Evolutionary conservation across 192 early-diverging fungal genomes (phyloP).

Genomic region (Coemansia reversa): DNA sequence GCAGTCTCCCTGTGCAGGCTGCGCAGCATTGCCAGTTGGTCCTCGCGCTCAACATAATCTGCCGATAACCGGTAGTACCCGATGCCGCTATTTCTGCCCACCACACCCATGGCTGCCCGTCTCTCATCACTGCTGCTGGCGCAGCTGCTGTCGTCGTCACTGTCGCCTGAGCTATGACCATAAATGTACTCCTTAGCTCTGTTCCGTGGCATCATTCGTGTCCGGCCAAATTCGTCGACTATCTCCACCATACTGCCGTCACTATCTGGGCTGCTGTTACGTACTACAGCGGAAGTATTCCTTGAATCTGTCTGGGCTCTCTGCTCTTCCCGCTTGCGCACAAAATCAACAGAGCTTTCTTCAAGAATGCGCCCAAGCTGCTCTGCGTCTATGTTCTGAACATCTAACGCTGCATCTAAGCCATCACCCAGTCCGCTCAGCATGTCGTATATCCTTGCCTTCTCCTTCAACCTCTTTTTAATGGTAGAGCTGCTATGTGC

Average conservation of each 20-base stretch:
- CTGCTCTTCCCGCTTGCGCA: constrained; percentile 15
- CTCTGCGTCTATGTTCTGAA: constrained; percentile 17
- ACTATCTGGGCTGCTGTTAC: not conserved
- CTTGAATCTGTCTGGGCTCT: not conserved
- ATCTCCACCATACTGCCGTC: constrained; percentile 32
- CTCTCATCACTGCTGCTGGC: not conserved
- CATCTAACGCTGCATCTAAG: not conserved
- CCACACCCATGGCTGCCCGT: not conserved
- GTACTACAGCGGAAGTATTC: not conserved
- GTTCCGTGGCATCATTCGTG: constrained; percentile 28
- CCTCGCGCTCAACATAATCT: constrained; percentile 18
- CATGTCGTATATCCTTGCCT: constrained; percentile 44
- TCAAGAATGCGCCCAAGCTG: constrained; percentile 32
- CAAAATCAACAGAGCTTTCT: constrained; percentile 50
- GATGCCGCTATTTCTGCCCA: constrained; percentile 12
- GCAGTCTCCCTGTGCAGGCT: constrained; percentile 24
- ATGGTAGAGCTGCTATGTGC: not conserved
- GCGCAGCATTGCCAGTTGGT: constrained; percentile 24
- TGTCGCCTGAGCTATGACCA: not conserved
- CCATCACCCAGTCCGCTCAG: constrained; percentile 10
- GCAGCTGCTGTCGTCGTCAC: constrained; percentile 6
- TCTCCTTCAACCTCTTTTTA: constrained; percentile 32
- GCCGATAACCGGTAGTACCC: constrained; percentile 28
- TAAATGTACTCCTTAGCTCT: constrained; percentile 12
- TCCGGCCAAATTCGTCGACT: constrained; percentile 50